phyloP scores from a whole-genome alignment of 441 rosid species.

The Viola pubescens region DNA sequence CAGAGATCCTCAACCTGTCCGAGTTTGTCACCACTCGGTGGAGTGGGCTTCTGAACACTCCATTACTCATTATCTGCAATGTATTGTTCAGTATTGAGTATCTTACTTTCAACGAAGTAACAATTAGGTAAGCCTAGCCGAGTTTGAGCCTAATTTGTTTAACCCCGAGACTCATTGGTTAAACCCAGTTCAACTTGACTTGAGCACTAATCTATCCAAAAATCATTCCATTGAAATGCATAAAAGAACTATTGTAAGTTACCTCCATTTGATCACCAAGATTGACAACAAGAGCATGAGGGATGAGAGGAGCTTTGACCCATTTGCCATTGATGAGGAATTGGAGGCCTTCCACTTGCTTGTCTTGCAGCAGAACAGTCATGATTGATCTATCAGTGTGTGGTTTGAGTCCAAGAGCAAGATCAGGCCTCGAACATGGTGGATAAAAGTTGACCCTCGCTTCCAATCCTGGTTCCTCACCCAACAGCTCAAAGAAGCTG shows the following conservation, averaged over 20 bases:
- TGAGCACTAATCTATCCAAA: too few species aligned
- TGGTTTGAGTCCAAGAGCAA: conserved; percentile 28
- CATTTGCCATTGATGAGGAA: conserved; percentile 5
- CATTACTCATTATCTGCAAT: conserved; percentile 53
- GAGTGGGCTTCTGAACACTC: conserved; percentile 48
- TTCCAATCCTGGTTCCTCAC: conserved; percentile 16
- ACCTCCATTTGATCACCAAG: conserved; percentile 2
- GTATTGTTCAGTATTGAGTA: too few species aligned
- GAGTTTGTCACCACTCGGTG: conserved; percentile 45
- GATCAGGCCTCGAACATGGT: conserved; percentile 25
- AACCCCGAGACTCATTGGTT: too few species aligned
- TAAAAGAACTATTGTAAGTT: background rate
- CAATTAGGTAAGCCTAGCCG: too few species aligned
- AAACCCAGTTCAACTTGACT: too few species aligned
- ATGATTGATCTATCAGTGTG: conserved; percentile 29
- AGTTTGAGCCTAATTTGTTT: too few species aligned
- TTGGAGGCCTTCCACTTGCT: conserved; percentile 30
- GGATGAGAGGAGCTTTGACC: background rate
- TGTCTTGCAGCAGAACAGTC: conserved; percentile 27
- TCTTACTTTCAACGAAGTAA: too few species aligned
- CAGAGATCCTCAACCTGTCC: conserved; percentile 37
- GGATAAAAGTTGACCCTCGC: conserved; percentile 27
- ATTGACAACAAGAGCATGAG: background rate
- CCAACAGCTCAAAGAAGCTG: conserved; percentile 21
- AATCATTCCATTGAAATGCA: too few species aligned